A percentile compares a stretch with the other conserved stretches of the same genome.
Evolutionary conservation across 2,329 filamentous ascomycete species (phyloP).

Genomic region (Epichloe festucae): DNA sequence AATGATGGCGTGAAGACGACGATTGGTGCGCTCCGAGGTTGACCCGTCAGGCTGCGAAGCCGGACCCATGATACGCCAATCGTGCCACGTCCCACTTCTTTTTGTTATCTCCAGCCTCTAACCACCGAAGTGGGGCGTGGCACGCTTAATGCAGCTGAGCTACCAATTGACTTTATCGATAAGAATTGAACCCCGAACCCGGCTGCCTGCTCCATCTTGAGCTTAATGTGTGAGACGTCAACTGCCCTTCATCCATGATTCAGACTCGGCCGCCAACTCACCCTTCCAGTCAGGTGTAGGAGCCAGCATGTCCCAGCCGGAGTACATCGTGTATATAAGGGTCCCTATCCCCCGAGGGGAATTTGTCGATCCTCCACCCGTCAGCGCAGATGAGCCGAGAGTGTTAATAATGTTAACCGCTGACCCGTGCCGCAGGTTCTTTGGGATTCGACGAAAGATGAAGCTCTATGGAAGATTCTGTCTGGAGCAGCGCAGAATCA

Average conservation of each 20-base stretch:
- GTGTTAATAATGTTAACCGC: background rate
- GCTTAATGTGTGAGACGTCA: background rate
- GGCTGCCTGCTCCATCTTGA: background rate
- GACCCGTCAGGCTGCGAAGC: background rate
- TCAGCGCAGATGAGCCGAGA: constrained; percentile 27
- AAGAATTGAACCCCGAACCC: background rate
- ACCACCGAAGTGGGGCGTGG: no score
- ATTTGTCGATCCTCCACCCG: constrained; percentile 82
- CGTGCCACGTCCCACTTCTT: no score
- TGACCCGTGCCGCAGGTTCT: constrained; percentile 45
- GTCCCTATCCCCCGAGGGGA: constrained; percentile 75
- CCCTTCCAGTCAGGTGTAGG: background rate
- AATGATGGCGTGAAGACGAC: background rate
- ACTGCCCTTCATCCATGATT: background rate
- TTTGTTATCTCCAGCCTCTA: no score
- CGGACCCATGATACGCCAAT: background rate
- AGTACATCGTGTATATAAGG: constrained; percentile 69
- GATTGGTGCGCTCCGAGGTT: background rate
- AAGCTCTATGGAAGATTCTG: constrained; percentile 78
- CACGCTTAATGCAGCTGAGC: background rate
- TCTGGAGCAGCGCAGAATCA: constrained; percentile 71
- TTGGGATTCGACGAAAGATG: constrained; percentile 82
- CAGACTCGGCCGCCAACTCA: background rate
- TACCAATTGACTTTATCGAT: background rate
- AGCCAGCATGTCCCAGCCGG: constrained; percentile 35